These are phyloP conservation scores for Lichtheimia ramosa DNA, from an alignment of 371 early-diverging fungal genomes.

Conservation along the genomic window DNA sequence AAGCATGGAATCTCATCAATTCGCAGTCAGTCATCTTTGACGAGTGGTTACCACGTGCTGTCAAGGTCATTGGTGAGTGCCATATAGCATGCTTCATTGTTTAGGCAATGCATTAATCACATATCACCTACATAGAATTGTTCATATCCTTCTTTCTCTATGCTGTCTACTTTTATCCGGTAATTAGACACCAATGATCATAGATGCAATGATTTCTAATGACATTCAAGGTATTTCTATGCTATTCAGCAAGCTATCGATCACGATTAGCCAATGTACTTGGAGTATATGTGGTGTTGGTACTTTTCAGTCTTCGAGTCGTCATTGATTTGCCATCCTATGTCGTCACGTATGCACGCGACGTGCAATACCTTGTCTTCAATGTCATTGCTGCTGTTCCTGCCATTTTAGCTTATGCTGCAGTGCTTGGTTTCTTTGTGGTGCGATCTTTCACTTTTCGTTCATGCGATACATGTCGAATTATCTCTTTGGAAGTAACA, in stretches of 20 bases:
- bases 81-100: not conserved
- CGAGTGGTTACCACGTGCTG: slow-evolving; percentile 44
- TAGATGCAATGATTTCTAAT: not conserved
- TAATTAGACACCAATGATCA: slow-evolving; percentile 3
- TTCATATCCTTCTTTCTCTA: slow-evolving; percentile 52
- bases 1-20: slow-evolving; percentile 51
- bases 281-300: slow-evolving; percentile 28
- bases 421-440: slow-evolving; percentile 31
- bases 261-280: slow-evolving; percentile 38
- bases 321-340: slow-evolving; percentile 36
- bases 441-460: slow-evolving; percentile 22
- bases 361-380: slow-evolving; percentile 27
- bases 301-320: slow-evolving; percentile 33
- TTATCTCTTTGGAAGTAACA: slow-evolving; percentile 30
- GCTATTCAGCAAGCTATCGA: slow-evolving; percentile 41
- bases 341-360: slow-evolving; percentile 41
- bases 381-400: slow-evolving; percentile 31
- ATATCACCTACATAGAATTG: slow-evolving; percentile 30
- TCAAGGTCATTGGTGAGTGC: slow-evolving; percentile 40
- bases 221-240: slow-evolving; percentile 32
- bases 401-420: slow-evolving; percentile 29
- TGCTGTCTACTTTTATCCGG: slow-evolving; percentile 53
- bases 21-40: slow-evolving; percentile 45
- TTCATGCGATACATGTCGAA: slow-evolving; percentile 26
- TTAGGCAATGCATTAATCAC: not conserved